Evolutionary conservation across 305 asterid species (phyloP).

Genomic region (Fraxinus greggii): DNA sequence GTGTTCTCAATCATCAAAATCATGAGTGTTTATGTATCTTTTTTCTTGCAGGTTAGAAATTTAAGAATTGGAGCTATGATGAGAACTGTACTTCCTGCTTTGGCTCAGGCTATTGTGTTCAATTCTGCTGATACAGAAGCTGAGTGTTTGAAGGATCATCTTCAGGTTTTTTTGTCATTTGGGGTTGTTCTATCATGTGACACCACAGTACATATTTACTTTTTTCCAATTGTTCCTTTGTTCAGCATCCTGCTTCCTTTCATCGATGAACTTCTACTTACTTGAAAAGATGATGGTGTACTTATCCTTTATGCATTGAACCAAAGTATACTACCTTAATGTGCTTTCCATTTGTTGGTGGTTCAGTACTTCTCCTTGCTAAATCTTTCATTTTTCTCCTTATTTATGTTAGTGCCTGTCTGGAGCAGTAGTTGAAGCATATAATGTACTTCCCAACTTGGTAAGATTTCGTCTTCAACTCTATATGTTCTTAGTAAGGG

Average conservation of each 20-base stretch:
- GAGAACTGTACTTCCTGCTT: constrained; percentile 87
- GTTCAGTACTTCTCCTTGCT: neutral
- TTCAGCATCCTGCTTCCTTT: constrained; percentile 14
- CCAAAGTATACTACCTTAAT: neutral
- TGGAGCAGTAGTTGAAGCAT: constrained; percentile 75
- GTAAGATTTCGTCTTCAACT: constrained; percentile 39
- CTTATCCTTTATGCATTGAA: constrained; percentile 8
- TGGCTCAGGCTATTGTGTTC: constrained; percentile 83
- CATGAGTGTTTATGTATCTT: constrained; percentile 3
- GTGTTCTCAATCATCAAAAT: neutral
- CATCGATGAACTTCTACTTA: neutral
- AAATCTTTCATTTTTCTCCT: constrained; percentile 8
- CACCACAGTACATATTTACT: constrained; percentile 10
- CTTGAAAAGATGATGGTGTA: constrained; percentile 8
- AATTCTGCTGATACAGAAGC: constrained; percentile 39
- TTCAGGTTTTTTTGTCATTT: constrained; percentile 55
- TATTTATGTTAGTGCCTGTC: constrained; percentile 54
- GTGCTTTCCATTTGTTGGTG: neutral
- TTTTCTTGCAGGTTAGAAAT: constrained; percentile 65
- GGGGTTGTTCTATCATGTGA: neutral
- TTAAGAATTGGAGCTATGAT: constrained; percentile 93
- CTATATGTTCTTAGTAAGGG: neutral
- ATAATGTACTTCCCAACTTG: constrained; percentile 79
- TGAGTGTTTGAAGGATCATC: constrained; percentile 58
- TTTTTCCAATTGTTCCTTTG: neutral